Evolutionary conservation across 345 rosid species (phyloP), one percentile per base, ranked within the genome.

Genomic region (Litchi chinensis): DNA sequence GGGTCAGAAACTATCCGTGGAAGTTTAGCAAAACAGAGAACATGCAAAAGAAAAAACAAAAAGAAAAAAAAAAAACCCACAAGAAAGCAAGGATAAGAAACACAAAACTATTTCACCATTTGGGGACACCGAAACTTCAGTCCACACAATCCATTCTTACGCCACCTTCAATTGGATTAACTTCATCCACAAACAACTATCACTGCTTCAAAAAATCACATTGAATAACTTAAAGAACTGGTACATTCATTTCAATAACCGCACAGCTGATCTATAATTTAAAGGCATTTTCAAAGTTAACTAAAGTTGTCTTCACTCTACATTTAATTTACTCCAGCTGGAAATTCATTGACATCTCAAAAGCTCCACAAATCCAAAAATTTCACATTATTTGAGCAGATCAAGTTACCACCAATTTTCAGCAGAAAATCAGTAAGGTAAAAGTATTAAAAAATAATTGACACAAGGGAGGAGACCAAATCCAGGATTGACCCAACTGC

Each of bases 21-120:
- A 46, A 41, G 67, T 18, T 66, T 62, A 76, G 46, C 26, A 68
- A 65, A 60, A 54, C 24, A 26, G 8, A 60, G 21, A 32, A 80
- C 10, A 21, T 62, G n/a, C 43, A 63, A 60, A 40, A 46, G 1
- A 32, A 76, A 6, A n/a, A n/a, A n/a, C n/a, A n/a, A n/a, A n/a
- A n/a, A n/a, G n/a, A n/a, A n/a, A n/a, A n/a, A 21, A 46, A 40
- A 28, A 70, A 60, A 39, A 46, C 0, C 50, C 28, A 48, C 32
- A 11, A 65, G 32, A 52, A 65, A 7, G 8, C 44, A 48, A 15
- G 16, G 18, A 26, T 28, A 65, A 26, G 21, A 54, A 43, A 46
- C 7, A 9, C 3, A 44, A 44, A 62, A 16, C 41, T 54, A 62
- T 54, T 71, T 19, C 28, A 56, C 24, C 4, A 10, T 57, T 16